Percentiles rank a stretch among this genome's conserved stretches.
Conservation (phyloP, 2,329 filamentous ascomycete species). For the Metarhizium robertsii region DNA sequence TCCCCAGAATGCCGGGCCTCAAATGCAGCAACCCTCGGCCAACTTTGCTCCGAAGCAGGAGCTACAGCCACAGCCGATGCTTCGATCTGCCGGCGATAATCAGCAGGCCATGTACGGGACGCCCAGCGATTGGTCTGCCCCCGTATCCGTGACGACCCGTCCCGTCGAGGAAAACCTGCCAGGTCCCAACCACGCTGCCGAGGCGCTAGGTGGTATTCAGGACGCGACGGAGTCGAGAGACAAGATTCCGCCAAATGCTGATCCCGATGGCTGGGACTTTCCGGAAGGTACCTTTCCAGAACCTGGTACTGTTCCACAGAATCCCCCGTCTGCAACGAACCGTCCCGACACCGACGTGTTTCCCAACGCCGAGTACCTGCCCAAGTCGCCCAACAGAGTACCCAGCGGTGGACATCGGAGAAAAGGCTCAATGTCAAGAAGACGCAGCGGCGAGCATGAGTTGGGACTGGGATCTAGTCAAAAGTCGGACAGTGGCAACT, state of each 20-base stretch:
- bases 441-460: conserved; percentile 61
- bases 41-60: conserved; percentile 27
- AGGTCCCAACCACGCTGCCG: conserved; percentile 28
- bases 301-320: conserved; percentile 32
- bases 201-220: conserved; percentile 28
- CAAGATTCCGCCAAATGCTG: conserved; percentile 35
- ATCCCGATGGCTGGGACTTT: conserved; percentile 85
- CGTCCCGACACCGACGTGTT: conserved; percentile 85
- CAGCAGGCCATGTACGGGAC: conserved; percentile 30
- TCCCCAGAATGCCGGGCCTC: conserved; percentile 50
- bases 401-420: conserved; percentile 59
- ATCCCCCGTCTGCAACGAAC: conserved; percentile 38
- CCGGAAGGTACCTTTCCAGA: conserved; percentile 65
- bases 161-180: conserved; percentile 23
- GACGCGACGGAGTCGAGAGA: conserved; percentile 34
- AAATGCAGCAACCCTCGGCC: conserved; percentile 30
- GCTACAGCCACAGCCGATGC: conserved; percentile 38
- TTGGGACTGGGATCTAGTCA: conserved; percentile 40
- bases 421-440: conserved; percentile 68
- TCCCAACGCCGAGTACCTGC: conserved; percentile 67
- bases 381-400: conserved; percentile 69
- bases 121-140: conserved; percentile 25
- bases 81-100: conserved; percentile 43
- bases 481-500: conserved; percentile 63
- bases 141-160: conserved; percentile 24